Base-by-base conservation (phyloP, 192 early-diverging fungal genomes). In the Coemansia sp. region DNA sequence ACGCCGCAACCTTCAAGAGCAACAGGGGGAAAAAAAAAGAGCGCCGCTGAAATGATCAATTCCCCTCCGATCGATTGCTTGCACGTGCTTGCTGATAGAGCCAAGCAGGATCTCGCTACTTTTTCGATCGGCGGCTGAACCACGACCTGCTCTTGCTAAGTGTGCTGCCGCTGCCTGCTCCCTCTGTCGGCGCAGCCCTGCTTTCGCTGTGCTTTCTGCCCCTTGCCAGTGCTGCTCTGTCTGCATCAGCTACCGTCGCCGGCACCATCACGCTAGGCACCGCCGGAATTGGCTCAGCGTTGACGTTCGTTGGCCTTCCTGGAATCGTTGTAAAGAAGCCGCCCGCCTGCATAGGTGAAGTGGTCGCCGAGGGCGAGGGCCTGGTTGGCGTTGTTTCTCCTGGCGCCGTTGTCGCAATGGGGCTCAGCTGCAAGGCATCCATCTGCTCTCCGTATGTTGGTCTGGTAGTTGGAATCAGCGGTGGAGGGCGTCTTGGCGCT, bases 101-200 rank as follows among this genome's bases (percentile, higher is more conserved):
- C 14, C 23, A 55, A 55, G 20, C 14, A 32, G 2, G 45, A 25
- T 38, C 5, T 52, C 3, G 29, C 29, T 62, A 74, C 42, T 65
- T 71, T 33, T 73, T 74, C 19, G 72, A 68, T 15, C 79, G 69
- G 7, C 69, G 73, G 65, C 72, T 57, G 43, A 81, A 81, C 79
- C 79, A 81, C 48, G 73, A 81, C 19, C 67, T 62, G 42, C 78
- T 60, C 29, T 69, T 75, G 61, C 64, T 53, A 15, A 57, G 49
- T 10, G 49, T 52, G 22, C 49, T 15, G 13, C 49, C 13, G 9
- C 49, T 52, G 22, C 22, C 9, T 11, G 22, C 22, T 25, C 23
- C 23, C 22, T 52, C 49, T 11, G 22, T 9, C 22, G 23, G 49
- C 0, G 49, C 9, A 6, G 2, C 49, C 23, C 22, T 52, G 7